These are phyloP conservation scores for Xylaria intraflava DNA, from an alignment of 495 filamentous ascomycete genomes.

Conservation along the genomic window DNA sequence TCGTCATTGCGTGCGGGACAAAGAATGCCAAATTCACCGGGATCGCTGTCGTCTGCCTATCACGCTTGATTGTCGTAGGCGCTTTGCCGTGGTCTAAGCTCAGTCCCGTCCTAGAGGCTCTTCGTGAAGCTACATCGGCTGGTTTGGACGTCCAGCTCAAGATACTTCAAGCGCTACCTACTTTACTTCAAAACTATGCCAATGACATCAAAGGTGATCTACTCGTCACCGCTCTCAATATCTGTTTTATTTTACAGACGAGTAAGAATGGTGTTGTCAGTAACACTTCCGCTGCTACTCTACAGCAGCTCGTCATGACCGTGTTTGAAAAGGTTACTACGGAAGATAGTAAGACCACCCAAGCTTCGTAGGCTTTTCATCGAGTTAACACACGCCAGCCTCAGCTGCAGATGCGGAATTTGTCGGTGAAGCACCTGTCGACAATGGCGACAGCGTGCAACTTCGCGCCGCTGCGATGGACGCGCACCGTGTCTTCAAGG, in stretches of 20 bases:
- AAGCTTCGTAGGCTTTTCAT: slow-evolving; percentile 13
- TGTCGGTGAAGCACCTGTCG: slow-evolving; percentile 55
- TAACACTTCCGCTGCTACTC: slow-evolving; percentile 86
- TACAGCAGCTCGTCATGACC: slow-evolving; percentile 87
- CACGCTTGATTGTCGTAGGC: slow-evolving; percentile 74
- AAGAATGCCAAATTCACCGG: slow-evolving; percentile 82
- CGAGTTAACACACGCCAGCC: slow-evolving; percentile 14
- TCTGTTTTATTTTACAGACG: slow-evolving; percentile 82
- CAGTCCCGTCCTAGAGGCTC: slow-evolving; percentile 75
- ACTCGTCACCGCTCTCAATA: slow-evolving; percentile 71
- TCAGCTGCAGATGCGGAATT: slow-evolving; percentile 45
- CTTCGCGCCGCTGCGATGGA: slow-evolving; percentile 75
- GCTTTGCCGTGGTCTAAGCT: slow-evolving; percentile 67
- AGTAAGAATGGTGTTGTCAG: slow-evolving; percentile 89
- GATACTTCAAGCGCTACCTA: slow-evolving; percentile 89
- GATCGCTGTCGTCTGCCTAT: slow-evolving; percentile 79
- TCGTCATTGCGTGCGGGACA: slow-evolving; percentile 84
- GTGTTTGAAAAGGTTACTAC: slow-evolving; percentile 83
- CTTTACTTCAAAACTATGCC: slow-evolving; percentile 84
- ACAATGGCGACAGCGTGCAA: slow-evolving; percentile 50
- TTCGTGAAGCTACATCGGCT: slow-evolving; percentile 67
- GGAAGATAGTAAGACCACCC: slow-evolving; percentile 61
- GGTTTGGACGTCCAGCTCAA: slow-evolving; percentile 93
- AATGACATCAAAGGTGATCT: slow-evolving; percentile 73
- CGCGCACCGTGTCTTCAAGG: slow-evolving; percentile 80